These are phyloP conservation scores for Phoma sp. DNA, from an alignment of 2,329 filamentous ascomycete species.

Conservation along the genomic window DNA sequence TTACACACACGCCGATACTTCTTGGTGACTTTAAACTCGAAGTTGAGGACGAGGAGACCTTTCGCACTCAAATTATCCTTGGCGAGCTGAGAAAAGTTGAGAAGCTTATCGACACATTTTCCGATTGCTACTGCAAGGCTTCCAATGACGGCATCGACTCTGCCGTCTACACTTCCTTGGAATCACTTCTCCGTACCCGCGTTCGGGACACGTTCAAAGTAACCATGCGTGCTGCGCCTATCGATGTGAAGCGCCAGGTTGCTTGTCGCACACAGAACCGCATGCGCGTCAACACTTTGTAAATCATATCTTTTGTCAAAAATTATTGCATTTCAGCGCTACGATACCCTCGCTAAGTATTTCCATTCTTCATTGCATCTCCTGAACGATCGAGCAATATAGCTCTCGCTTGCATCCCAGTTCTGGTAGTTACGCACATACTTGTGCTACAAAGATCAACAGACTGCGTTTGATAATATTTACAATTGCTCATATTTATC, in stretches of 20 bases:
- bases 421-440: background rate
- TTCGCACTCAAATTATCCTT: conserved; percentile 42
- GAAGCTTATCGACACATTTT: conserved; percentile 48
- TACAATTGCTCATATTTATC: background rate
- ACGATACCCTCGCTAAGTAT: conserved; percentile 14
- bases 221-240: conserved; percentile 45
- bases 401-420: conserved; percentile 10
- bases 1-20: conserved; percentile 35
- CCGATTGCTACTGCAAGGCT: conserved; percentile 41
- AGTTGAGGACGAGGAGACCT: conserved; percentile 38
- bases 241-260: conserved; percentile 43
- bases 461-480: too few species aligned
- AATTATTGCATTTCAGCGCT: conserved; percentile 14
- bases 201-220: conserved; percentile 47
- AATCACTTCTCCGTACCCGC: conserved; percentile 41
- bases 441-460: too few species aligned
- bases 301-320: conserved; percentile 9
- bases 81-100: conserved; percentile 44
- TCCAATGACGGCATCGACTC: conserved; percentile 36
- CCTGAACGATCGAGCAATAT: conserved; percentile 1
- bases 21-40: conserved; percentile 32
- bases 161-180: conserved; percentile 39
- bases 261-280: conserved; percentile 38
- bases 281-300: conserved; percentile 38
- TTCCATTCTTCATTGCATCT: background rate